Evolutionary conservation across 768 basidiomycete genomes (phyloP).

Genomic region (Coprinellus micaceus): DNA sequence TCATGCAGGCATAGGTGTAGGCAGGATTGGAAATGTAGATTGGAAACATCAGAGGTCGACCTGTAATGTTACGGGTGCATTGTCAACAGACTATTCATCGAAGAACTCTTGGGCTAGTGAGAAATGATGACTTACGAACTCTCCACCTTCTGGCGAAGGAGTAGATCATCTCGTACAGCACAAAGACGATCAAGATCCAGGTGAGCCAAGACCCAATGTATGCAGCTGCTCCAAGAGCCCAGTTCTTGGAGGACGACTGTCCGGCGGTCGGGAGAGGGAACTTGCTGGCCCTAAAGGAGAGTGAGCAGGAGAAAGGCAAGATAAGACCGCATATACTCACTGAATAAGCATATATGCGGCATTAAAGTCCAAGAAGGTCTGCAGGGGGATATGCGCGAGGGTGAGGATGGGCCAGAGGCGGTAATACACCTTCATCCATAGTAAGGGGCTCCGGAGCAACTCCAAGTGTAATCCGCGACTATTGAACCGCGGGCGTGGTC

Average conservation of each 20-base stretch:
- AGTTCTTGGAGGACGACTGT: constrained; percentile 69
- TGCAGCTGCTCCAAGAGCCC: constrained; percentile 79
- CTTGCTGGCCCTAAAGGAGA: constrained; percentile 57
- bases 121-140: constrained; percentile 55
- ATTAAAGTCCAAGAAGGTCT: constrained; percentile 89
- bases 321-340: constrained; percentile 46
- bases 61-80: constrained; percentile 35
- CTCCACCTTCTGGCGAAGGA: constrained; percentile 76
- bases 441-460: constrained; percentile 59
- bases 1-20: constrained; percentile 69
- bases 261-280: constrained; percentile 67
- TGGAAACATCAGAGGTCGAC: constrained; percentile 78
- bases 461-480: constrained; percentile 65
- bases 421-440: constrained; percentile 55
- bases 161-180: constrained; percentile 76
- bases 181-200: constrained; percentile 68
- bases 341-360: constrained; percentile 78
- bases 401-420: constrained; percentile 67
- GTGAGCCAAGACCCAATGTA: constrained; percentile 79
- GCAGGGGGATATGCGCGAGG: constrained; percentile 69
- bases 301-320: constrained; percentile 5
- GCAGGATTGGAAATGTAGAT: constrained; percentile 81
- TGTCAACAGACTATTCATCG: no score
- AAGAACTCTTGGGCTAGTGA: background rate
- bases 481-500: constrained; percentile 53